phyloP scores from a whole-genome alignment of 2,329 filamentous ascomycete species.

The Ceratocystis eucalypticola region DNA sequence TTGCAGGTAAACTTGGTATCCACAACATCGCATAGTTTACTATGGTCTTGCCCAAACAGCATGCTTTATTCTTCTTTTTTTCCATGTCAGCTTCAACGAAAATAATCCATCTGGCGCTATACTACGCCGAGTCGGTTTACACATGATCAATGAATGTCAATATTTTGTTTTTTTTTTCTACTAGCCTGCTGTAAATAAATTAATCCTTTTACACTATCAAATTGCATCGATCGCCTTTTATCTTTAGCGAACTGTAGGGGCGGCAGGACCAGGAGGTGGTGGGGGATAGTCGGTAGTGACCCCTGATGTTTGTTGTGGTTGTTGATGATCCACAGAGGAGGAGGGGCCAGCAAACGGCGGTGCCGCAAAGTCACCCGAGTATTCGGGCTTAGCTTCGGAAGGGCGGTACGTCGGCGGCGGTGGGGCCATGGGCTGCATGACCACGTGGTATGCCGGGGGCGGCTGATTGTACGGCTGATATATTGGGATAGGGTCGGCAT shows the following conservation, averaged over 20 bases:
- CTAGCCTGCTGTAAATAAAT: constrained; percentile 5
- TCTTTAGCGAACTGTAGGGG: neutral
- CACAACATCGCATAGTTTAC: no score
- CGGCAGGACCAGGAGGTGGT: constrained; percentile 4
- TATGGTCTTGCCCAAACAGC: no score
- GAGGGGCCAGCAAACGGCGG: constrained; percentile 24
- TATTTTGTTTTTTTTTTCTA: neutral
- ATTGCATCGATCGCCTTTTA: neutral
- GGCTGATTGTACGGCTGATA: constrained; percentile 26
- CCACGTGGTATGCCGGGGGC: constrained; percentile 27
- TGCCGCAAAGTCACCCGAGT: constrained; percentile 32
- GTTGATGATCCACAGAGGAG: neutral
- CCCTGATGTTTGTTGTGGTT: constrained; percentile 8
- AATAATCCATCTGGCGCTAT: no score
- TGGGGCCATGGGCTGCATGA: constrained; percentile 41
- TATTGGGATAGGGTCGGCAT: constrained; percentile 32
- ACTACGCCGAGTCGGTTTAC: no score
- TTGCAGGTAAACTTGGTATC: no score
- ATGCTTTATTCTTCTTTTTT: no score
- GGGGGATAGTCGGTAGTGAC: constrained; percentile 17
- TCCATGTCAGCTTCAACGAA: no score
- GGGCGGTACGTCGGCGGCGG: constrained; percentile 47
- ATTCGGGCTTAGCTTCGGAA: constrained; percentile 38
- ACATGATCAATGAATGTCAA: constrained; percentile 1
- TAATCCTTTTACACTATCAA: neutral